These are phyloP conservation scores for Cryptococcus floricola DNA, from an alignment of 1,284 basidiomycete genomes.

Conservation along the genomic window DNA sequence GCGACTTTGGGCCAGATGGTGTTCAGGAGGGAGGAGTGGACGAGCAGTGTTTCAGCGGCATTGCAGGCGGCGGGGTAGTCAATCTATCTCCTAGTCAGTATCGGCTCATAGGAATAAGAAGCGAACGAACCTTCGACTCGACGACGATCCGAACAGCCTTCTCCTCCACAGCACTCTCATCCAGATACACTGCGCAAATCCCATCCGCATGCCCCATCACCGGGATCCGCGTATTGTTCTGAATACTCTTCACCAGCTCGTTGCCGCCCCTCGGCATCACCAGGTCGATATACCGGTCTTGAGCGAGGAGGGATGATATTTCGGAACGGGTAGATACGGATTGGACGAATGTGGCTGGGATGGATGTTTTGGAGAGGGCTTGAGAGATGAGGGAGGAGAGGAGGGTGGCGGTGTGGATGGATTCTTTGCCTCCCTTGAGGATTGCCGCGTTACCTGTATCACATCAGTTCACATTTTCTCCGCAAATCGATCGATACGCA, in stretches of 20 bases:
- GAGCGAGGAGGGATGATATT: constrained; percentile 75
- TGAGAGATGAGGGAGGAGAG: constrained; percentile 74
- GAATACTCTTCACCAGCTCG: constrained; percentile 80
- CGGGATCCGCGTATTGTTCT: constrained; percentile 84
- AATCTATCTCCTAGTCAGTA: constrained; percentile 54
- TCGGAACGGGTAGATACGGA: constrained; percentile 89
- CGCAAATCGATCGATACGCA: constrained; percentile 42
- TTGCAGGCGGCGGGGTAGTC: constrained; percentile 98
- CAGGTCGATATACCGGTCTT: constrained; percentile 91
- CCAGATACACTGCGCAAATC: constrained; percentile 82
- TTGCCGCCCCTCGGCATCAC: constrained; percentile 96
- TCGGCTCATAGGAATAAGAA: not conserved
- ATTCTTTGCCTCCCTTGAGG: constrained; percentile 95
- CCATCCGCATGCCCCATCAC: constrained; percentile 99
- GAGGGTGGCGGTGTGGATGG: constrained; percentile 68
- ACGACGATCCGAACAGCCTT: constrained; percentile 78
- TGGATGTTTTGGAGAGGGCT: constrained; percentile 66
- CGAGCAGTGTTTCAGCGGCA: constrained; percentile 80
- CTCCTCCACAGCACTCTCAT: constrained; percentile 69
- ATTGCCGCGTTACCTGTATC: constrained; percentile 83
- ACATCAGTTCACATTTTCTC: not conserved
- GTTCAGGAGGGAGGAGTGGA: constrained; percentile 67
- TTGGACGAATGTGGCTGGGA: constrained; percentile 82
- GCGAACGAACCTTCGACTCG: constrained; percentile 76
- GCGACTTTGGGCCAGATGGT: constrained; percentile 80